A percentile compares a stretch with the other conserved stretches of the same genome.
Evolutionary conservation across 2,329 filamentous ascomycete species (phyloP).

Genomic region (Fusarium subglutinans): DNA sequence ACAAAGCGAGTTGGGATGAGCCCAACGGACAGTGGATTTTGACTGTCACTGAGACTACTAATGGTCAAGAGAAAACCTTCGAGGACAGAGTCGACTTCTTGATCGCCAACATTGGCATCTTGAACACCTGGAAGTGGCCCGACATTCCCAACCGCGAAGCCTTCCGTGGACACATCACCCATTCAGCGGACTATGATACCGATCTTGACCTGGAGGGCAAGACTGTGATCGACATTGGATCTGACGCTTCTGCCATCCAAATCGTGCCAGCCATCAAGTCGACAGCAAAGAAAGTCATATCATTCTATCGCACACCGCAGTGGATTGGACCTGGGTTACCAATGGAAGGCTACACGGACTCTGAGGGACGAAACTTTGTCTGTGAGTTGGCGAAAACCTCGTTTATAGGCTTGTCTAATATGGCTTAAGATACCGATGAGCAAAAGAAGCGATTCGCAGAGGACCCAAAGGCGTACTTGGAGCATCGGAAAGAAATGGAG

Average conservation of each 20-base stretch:
- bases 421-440: neutral
- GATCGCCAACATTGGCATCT: constrained; percentile 59
- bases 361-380: constrained; percentile 7
- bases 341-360: constrained; percentile 38
- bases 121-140: constrained; percentile 63
- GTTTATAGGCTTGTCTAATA: neutral
- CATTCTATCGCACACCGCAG: constrained; percentile 54
- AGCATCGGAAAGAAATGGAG: neutral
- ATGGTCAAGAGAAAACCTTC: constrained; percentile 38
- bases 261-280: constrained; percentile 50
- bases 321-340: constrained; percentile 52
- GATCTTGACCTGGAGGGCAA: constrained; percentile 58
- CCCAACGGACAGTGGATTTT: constrained; percentile 12
- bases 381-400: neutral
- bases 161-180: constrained; percentile 59
- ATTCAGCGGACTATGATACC: constrained; percentile 62
- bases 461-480: constrained; percentile 3
- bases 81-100: constrained; percentile 58
- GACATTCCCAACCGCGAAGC: constrained; percentile 54
- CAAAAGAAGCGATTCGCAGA: neutral
- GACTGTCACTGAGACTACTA: neutral
- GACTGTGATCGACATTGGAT: constrained; percentile 63
- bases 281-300: constrained; percentile 50
- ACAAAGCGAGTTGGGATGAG: constrained; percentile 41
- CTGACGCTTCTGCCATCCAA: constrained; percentile 63